These are phyloP conservation scores for Amylostereum chailletii DNA, from an alignment of 1,284 basidiomycete genomes.

Conservation along the genomic window DNA sequence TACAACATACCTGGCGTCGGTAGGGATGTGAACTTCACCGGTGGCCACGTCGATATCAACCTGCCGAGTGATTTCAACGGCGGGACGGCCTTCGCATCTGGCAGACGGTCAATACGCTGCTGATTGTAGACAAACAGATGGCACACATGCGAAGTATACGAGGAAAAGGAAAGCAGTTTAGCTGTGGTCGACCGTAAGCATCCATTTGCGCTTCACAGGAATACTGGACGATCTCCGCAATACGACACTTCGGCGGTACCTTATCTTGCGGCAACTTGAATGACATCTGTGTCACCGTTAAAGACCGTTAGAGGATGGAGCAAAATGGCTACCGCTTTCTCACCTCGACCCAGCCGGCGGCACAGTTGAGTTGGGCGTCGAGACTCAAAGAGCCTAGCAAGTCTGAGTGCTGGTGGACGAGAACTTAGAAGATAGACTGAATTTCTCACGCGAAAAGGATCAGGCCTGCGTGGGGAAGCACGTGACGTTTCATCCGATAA, in stretches of 20 bases:
- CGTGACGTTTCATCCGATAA: neutral
- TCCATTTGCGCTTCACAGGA: slow-evolving; percentile 39
- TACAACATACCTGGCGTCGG: slow-evolving; percentile 28
- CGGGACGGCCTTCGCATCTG: slow-evolving; percentile 55
- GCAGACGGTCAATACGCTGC: neutral
- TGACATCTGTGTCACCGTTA: neutral
- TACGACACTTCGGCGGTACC: slow-evolving; percentile 33
- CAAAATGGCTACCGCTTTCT: too few species aligned
- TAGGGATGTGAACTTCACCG: slow-evolving; percentile 55
- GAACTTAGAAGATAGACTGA: too few species aligned
- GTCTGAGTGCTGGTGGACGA: too few species aligned
- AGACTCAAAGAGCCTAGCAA: too few species aligned
- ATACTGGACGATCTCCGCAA: slow-evolving; percentile 68
- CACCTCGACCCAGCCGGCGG: too few species aligned
- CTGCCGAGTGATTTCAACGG: slow-evolving; percentile 62
- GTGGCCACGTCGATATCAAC: slow-evolving; percentile 47
- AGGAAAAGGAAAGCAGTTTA: slow-evolving; percentile 61
- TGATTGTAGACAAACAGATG: slow-evolving; percentile 1
- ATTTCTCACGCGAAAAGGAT: too few species aligned
- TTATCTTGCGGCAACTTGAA: neutral
- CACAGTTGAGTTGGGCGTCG: too few species aligned
- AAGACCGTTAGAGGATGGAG: too few species aligned
- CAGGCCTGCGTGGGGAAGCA: too few species aligned
- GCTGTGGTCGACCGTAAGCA: slow-evolving; percentile 21
- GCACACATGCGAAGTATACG: slow-evolving; percentile 60